Evolutionary conservation across 495 filamentous ascomycete species (phyloP).

Genomic region (Rusavskia elegans): DNA sequence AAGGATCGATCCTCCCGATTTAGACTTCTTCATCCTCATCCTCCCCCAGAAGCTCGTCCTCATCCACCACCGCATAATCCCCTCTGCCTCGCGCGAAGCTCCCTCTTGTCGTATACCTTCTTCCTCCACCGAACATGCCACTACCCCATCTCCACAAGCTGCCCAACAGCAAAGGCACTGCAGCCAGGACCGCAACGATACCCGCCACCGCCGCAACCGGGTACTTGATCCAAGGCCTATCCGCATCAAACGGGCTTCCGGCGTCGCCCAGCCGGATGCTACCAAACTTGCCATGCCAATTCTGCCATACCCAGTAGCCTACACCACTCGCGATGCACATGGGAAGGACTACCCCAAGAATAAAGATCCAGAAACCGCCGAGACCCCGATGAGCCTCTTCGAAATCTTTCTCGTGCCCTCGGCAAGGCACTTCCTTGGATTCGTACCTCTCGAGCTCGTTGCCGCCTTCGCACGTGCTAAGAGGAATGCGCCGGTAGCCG

Average conservation of each 20-base stretch:
- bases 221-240: constrained; percentile 55
- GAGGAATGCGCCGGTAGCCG: constrained; percentile 79
- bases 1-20: not conserved
- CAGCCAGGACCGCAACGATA: constrained; percentile 54
- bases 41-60: constrained; percentile 80
- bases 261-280: constrained; percentile 69
- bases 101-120: constrained; percentile 59
- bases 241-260: constrained; percentile 37
- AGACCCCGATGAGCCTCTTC: constrained; percentile 48
- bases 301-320: constrained; percentile 75
- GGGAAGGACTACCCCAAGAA: constrained; percentile 56
- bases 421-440: constrained; percentile 42
- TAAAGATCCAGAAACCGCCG: constrained; percentile 65
- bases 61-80: constrained; percentile 74
- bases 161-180: constrained; percentile 53
- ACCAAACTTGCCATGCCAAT: constrained; percentile 82
- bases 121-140: constrained; percentile 27
- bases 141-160: constrained; percentile 50
- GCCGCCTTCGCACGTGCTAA: constrained; percentile 72
- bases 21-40: constrained; percentile 84
- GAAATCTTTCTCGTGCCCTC: constrained; percentile 62
- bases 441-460: constrained; percentile 45
- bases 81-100: constrained; percentile 71
- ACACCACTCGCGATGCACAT: constrained; percentile 47
- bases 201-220: constrained; percentile 67